A percentile compares a stretch with the other conserved stretches of the same genome.
Conservation (phyloP, 805 yeast genomes). For the Metschnikowia matae region DNA sequence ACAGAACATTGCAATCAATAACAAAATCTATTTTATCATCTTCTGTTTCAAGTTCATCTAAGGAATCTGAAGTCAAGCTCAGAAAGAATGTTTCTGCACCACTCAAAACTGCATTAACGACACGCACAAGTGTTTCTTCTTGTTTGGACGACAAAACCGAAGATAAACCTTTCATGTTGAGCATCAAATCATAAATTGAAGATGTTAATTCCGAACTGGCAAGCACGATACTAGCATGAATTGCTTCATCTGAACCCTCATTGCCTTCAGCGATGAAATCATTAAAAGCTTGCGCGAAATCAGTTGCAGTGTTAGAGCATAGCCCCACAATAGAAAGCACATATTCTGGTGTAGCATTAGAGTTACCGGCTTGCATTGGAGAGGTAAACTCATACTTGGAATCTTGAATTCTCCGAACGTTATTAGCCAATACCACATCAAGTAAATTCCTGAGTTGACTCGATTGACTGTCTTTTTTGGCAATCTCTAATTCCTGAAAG, state of each 20-base stretch:
- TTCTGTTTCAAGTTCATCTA: conserved; percentile 51
- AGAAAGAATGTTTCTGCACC: conserved; percentile 60
- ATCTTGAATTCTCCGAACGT: conserved; percentile 70
- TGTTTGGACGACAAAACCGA: conserved; percentile 50
- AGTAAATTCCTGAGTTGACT: conserved; percentile 50
- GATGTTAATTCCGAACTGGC: conserved; percentile 61
- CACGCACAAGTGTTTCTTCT: conserved; percentile 46
- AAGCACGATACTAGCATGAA: conserved; percentile 59
- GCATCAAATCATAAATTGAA: conserved; percentile 56
- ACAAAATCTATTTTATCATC: conserved; percentile 70
- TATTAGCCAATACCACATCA: conserved; percentile 68
- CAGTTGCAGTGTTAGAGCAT: conserved; percentile 67
- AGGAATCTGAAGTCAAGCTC: conserved; percentile 49
- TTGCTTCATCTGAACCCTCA: conserved; percentile 42
- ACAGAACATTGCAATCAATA: conserved; percentile 67
- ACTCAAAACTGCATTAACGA: conserved; percentile 55
- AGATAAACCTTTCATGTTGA: conserved; percentile 66
- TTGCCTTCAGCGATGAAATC: conserved; percentile 74
- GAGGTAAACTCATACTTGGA: conserved; percentile 65
- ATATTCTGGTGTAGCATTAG: conserved; percentile 68
- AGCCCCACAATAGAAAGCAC: conserved; percentile 66
- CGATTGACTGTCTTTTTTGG: conserved; percentile 46
- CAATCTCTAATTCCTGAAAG: conserved; percentile 51
- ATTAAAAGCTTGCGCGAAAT: conserved; percentile 74
- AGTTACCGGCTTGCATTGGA: conserved; percentile 79